Base-by-base conservation (phyloP, 169 alveolate species). In the Plasmodium reichenowi region DNA sequence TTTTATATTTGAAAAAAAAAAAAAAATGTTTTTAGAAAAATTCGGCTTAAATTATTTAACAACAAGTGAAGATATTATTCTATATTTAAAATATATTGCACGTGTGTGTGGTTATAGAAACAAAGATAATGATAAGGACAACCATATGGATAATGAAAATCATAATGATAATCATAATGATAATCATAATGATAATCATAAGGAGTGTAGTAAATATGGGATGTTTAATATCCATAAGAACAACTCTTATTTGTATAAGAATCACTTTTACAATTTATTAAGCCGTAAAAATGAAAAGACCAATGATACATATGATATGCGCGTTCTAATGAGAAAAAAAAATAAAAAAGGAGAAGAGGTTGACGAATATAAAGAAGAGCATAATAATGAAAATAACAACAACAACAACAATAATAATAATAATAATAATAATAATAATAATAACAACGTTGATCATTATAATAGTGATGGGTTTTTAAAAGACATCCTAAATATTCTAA, bases 31-130 rank as follows among this genome's bases (percentile, higher is more conserved):
- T 68, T 54, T 83, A 17, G 62, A 58, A 56, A 67, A 67, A 29
- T 83, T 83, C 32, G 91, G 91, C 0, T 17, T 83, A 54, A 26
- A 83, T 24, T 54, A 24, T 43, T 32, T 38, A 24, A 56, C 48
- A 29, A 10, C 59, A 58, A 60, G 85, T 17, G 22, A 48, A 17
- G 67, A 68, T 38, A 56, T 83, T 3, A 67, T 66, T 9, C 3
- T 24, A 3, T 83, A 68, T 67, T 68, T 83, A 8, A 83, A 68
- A 72, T 48, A 68, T 7, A 47, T 83, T 15, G 32, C 54, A 24
- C 26, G 47, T 38, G 5, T 17, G 26, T 67, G 17, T 43, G 26
- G 26, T 43, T 24, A 15, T 15, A 38, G 47, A 38, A 38, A 38
- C 47, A 38, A 38, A 38, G 63, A 17, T 5, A 54, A 15, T 3